A percentile compares a stretch with the other conserved stretches of the same genome.
Conservation (phyloP, 345 rosid species). For the Lepidium sativum region DNA sequence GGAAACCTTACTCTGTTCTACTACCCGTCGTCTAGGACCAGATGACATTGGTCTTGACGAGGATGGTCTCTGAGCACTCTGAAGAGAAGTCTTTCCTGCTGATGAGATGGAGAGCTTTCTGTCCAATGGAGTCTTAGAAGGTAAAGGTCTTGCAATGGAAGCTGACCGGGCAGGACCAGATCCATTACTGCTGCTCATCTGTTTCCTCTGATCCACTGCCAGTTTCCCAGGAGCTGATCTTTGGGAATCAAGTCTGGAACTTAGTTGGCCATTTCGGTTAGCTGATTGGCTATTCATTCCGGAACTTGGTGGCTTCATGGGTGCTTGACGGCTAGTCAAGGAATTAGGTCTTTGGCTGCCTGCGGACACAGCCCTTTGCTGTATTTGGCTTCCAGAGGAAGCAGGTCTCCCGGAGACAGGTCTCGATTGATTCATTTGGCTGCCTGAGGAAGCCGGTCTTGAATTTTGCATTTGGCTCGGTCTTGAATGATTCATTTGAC, state of each 20-base stretch:
- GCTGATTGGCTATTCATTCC: slow-evolving; percentile 30
- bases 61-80: slow-evolving; percentile 32
- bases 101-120: slow-evolving; percentile 35
- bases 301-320: slow-evolving; percentile 13
- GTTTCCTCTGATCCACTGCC: slow-evolving; percentile 44
- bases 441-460: not conserved
- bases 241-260: slow-evolving; percentile 30
- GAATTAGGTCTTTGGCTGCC: slow-evolving; percentile 19
- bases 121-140: slow-evolving; percentile 31
- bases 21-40: slow-evolving; percentile 34
- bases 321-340: slow-evolving; percentile 20
- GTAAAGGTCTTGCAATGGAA: slow-evolving; percentile 30
- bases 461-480: slow-evolving; percentile 22
- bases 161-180: slow-evolving; percentile 51
- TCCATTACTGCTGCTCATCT: slow-evolving; percentile 36
- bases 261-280: slow-evolving; percentile 31
- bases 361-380: slow-evolving; percentile 8
- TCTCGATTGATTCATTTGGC: slow-evolving; percentile 4
- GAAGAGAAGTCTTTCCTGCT: slow-evolving; percentile 27
- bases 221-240: slow-evolving; percentile 35
- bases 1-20: slow-evolving; percentile 40
- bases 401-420: not conserved
- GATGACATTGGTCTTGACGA: slow-evolving; percentile 40
- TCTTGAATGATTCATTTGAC: slow-evolving; percentile 31
- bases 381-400: slow-evolving; percentile 17